Base-by-base conservation (phyloP, 139 green algal species). In the Marvania coccoides region DNA sequence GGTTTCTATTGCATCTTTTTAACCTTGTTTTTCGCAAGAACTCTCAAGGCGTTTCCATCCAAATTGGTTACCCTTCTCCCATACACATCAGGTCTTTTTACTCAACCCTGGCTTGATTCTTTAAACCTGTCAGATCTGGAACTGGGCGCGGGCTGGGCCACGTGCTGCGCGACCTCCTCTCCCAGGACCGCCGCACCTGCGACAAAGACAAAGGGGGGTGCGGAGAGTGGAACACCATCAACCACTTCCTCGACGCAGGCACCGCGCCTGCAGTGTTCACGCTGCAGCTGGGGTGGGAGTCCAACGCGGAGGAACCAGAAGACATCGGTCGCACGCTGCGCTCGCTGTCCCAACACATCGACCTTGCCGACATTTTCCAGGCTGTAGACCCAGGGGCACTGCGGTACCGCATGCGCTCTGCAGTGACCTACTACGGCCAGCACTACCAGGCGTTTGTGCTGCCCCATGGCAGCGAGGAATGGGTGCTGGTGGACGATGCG, bases 381-480 rank as follows among this genome's bases (percentile, higher is more conserved):
- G 40, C 31, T 24, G 28, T 54, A 7, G 61, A 60, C 15, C 46
- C 69, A 5, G 15, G 48, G 14, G 12, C 65, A n/a, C 57, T 69
- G 7, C n/a, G 47, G 42, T 85, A 83, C 68, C 36, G 61, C 45
- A 77, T 90, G 51, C 59, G 71, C 63, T 72, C 67, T 63, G 74
- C 84, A 73, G 85, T 90, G 56, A 87, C 81, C 64, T 91, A 90
- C 77, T 90, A 89, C 56, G 86, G 86, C 28, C 70, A 82, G 72
- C 86, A 92, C 63, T 92, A 92, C 75, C 76, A 86, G 48, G 88
- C 83, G 24, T 90, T 92, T 51, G 81, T 91, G 57, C 39, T 69
- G 42, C 34, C 78, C 61, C 53, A 30, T 0, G 51, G 73, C 13
- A 54, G 80, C n/a, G 57, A 31, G n/a, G 57, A 31, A 36, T 92